phyloP scores from a whole-genome alignment of 164 flowering plant genomes.

The Aristolochia californica region DNA sequence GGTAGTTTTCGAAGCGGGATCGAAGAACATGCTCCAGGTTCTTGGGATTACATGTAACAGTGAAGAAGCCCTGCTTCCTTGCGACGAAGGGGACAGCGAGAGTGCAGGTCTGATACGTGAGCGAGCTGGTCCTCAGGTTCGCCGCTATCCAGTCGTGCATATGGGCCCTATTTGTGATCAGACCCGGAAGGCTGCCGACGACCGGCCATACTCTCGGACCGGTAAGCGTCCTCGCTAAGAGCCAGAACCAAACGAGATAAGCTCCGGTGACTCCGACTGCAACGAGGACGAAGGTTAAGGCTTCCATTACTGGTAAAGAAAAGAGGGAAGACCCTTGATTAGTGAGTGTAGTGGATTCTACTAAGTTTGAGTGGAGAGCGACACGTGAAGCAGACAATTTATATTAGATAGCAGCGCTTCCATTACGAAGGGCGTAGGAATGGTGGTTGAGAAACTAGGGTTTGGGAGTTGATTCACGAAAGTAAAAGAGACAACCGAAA shows the following conservation, averaged over 20 bases:
- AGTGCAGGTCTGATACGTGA: slow-evolving; percentile 75
- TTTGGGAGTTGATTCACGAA: background rate
- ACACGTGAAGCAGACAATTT: background rate
- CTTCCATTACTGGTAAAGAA: slow-evolving; percentile 25
- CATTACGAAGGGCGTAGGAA: background rate
- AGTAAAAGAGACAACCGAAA: background rate
- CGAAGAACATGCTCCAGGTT: slow-evolving; percentile 81
- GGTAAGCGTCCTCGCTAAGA: slow-evolving; percentile 33
- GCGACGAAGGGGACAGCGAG: slow-evolving; percentile 58
- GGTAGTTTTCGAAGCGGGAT: slow-evolving; percentile 81
- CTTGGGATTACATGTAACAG: slow-evolving; percentile 78
- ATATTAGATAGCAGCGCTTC: background rate
- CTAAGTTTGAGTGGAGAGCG: background rate
- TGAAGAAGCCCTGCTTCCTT: slow-evolving; percentile 46
- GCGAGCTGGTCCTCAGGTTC: slow-evolving; percentile 44
- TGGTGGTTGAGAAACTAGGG: slow-evolving; percentile 2
- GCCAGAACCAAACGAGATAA: slow-evolving; percentile 59
- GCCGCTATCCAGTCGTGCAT: slow-evolving; percentile 75
- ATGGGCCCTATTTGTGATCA: slow-evolving; percentile 42
- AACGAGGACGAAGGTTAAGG: slow-evolving; percentile 12
- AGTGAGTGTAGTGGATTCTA: background rate
- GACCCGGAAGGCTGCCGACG: slow-evolving; percentile 57
- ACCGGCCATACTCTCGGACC: slow-evolving; percentile 71
- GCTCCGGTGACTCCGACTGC: slow-evolving; percentile 20
- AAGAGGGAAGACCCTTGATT: background rate